Evolutionary conservation across 1,139 yeast species (phyloP), one percentile per base, ranked within the genome.

Genomic region (Taphrina deformans): DNA sequence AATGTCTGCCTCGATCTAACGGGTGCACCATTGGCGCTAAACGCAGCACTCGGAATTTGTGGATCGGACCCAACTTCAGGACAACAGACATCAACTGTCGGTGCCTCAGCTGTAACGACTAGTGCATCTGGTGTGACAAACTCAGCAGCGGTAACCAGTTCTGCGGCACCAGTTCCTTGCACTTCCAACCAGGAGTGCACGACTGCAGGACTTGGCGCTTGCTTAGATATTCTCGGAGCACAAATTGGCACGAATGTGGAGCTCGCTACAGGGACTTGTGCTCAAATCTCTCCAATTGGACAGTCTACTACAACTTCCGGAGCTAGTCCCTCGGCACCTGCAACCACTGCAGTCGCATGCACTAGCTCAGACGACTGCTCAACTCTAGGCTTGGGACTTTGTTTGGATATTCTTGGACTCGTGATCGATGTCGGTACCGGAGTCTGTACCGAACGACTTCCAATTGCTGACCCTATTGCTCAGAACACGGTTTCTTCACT

Each of bases 361-460:
- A 44, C 27, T 4, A 44, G 2, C 48, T 44, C 48, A n/a, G 27
- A 44, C 2, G n/a, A 44, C 18, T 44, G 48, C 27, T 21, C 48
- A 21, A n/a, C 7, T n/a, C 21, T 44, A 9, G 9, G 14, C 21
- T n/a, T 44, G 2, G 48, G 48, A 44, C n/a, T 44, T 9, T 44
- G 48, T 23, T n/a, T 44, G n/a, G 27, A 44, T 44, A n/a, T 44
- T 21, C 48, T 44, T n/a, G 48, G 48, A 21, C 12, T 21, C 7
- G 48, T 44, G 9, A 27, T 44, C n/a, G 48, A 44, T 23, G 27
- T 18, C 48, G 48, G 48, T n/a, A 21, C 48, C n/a, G 48, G 48
- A 5, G 10, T 23, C 12, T 44, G 48, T n/a, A 21, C 48, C n/a
- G 48, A 27, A 7, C 10, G 7, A n/a, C 18, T 52, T 9, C 38